A percentile compares a stretch with the other conserved stretches of the same genome.
Evolutionary conservation across 257 asterid species (phyloP).

Genomic region (Coffea eugenioides): DNA sequence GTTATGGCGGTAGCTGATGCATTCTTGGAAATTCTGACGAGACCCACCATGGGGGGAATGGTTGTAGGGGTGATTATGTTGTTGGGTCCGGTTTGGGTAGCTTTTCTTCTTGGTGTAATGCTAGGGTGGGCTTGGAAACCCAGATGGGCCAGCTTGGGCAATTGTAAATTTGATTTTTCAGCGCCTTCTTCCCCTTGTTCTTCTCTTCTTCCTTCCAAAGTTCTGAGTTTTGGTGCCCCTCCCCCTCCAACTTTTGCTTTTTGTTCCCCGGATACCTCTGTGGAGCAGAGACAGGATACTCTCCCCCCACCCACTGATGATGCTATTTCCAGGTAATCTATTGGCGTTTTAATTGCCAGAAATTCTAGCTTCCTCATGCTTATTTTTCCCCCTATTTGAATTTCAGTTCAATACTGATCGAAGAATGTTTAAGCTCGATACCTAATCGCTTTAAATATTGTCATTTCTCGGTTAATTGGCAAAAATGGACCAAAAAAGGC

Average conservation of each 20-base stretch:
- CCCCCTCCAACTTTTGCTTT: conserved; percentile 19
- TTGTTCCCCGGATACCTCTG: conserved; percentile 11
- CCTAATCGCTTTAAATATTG: neutral
- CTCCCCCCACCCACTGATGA: conserved; percentile 16
- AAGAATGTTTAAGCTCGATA: neutral
- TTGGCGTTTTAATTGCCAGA: neutral
- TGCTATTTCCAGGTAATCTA: conserved; percentile 38
- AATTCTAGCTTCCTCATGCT: neutral
- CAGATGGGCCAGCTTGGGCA: conserved; percentile 59
- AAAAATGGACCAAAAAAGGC: too few species aligned
- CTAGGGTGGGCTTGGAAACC: conserved; percentile 98
- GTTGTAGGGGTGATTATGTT: conserved; percentile 55
- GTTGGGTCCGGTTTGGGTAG: conserved; percentile 72
- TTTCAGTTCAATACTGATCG: neutral
- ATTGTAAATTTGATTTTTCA: conserved; percentile 57
- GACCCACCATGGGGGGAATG: conserved; percentile 54
- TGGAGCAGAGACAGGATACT: conserved; percentile 30
- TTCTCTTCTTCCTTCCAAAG: conserved; percentile 23
- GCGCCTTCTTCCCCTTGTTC: conserved; percentile 59
- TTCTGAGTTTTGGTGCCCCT: conserved; percentile 21
- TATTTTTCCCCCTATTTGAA: too few species aligned
- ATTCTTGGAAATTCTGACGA: conserved; percentile 52
- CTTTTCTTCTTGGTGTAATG: conserved; percentile 64
- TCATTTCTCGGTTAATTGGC: neutral
- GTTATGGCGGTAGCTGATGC: conserved; percentile 45